Evolutionary conservation across 768 basidiomycete genomes (phyloP).

Genomic region (Tubosaeta sp.): DNA sequence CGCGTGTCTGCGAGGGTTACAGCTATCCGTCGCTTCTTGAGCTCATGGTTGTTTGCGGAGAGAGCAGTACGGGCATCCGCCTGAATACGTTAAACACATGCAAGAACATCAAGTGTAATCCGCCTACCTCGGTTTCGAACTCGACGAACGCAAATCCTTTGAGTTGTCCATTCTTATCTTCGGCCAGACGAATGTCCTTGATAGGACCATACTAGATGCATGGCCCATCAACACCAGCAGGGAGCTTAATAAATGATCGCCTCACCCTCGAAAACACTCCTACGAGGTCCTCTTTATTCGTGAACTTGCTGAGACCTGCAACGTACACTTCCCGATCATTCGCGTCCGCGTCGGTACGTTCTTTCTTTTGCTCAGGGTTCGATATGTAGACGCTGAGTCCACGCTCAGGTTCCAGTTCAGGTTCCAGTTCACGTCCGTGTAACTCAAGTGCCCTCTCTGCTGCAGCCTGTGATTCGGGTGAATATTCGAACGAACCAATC

Average conservation of each 20-base stretch:
- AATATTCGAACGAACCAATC: background rate
- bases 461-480: conserved; percentile 39
- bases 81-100: conserved; percentile 35
- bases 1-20: conserved; percentile 83
- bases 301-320: conserved; percentile 76
- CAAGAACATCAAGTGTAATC: background rate
- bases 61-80: conserved; percentile 67
- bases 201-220: conserved; percentile 67
- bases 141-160: conserved; percentile 94
- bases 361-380: conserved; percentile 85
- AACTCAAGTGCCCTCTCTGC: conserved; percentile 79
- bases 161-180: conserved; percentile 62
- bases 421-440: too few species aligned
- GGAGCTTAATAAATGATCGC: background rate
- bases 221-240: conserved; percentile 4
- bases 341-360: conserved; percentile 83
- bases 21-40: conserved; percentile 86
- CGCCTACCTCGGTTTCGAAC: conserved; percentile 70
- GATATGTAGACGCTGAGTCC: conserved; percentile 78
- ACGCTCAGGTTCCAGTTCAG: conserved; percentile 67
- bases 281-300: conserved; percentile 71
- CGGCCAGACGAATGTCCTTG: conserved; percentile 75
- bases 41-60: conserved; percentile 78
- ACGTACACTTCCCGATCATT: conserved; percentile 85
- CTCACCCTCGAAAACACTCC: conserved; percentile 75